Base-by-base conservation (phyloP, 1,139 yeast species). In the Wickerhamiella pararugosa region DNA sequence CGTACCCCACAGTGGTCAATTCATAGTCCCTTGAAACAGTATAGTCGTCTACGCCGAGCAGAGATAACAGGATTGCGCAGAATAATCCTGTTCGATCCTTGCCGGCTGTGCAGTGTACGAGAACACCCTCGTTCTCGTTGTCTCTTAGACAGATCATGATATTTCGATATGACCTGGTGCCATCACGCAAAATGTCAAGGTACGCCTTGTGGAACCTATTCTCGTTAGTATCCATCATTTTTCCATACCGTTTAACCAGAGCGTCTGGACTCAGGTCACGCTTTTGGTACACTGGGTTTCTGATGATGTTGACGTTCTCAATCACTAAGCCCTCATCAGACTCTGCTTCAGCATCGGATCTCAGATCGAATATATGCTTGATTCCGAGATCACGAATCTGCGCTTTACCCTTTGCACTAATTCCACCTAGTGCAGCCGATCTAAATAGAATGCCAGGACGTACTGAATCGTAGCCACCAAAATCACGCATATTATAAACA, bases 91-190 rank as follows among this genome's bases (percentile, higher is more conserved):
- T 83, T 39, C 94, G 69, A 56, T 84, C 94, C 56, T 82, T 83
- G 1, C 94, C 94, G 1, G 92, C 92, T 2, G 87, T 75, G 58
- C 94, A 83, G 55, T 81, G 92, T 56, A 77, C 74, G 5, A 79
- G 62, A 47, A 81, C 63, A 2, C 75, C 73, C 10, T 65, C 64
- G 15, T 64, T 62, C 1, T 70, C 69, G 29, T 65, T 56, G 49
- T 78, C 82, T 36, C 76, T 64, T 37, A 83, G 64, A 29, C 49
- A 51, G 27, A 44, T 40, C 44, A 58, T 9, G 9, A 57, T 53
- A 30, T 46, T 40, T 11, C 51, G 44, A 42, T 50, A 55, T 1
- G 52, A 42, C 5, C 46, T 49, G 1, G 53, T 56, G 0, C 84
- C 84, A 6, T 30, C 33, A 25, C 60, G 63, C 42, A 82, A 58